Evolutionary conservation across 1,139 yeast genomes (phyloP).

Genomic region (Fermentozyma sake): DNA sequence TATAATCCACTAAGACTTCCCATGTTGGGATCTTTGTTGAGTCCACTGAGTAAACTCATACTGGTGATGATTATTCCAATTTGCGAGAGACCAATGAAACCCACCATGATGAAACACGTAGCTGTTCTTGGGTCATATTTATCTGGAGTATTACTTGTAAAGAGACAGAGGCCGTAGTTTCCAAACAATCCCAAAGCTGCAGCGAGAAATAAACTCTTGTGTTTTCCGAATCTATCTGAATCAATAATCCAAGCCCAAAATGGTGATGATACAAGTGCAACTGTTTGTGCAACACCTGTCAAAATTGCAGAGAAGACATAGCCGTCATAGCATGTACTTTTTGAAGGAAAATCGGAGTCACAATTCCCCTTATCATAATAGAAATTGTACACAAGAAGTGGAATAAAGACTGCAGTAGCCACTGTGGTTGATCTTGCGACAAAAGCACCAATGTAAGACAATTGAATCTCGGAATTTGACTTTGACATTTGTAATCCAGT

Average conservation of each 20-base stretch:
- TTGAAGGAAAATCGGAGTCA: constrained; percentile 21
- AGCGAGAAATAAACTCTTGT: constrained; percentile 21
- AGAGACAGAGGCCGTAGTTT: constrained; percentile 26
- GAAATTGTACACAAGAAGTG: constrained; percentile 57
- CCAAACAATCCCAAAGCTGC: constrained; percentile 32
- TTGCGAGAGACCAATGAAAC: constrained; percentile 40
- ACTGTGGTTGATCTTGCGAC: constrained; percentile 65
- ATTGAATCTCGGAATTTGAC: constrained; percentile 28
- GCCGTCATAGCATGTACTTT: constrained; percentile 55
- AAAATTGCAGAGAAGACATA: constrained; percentile 62
- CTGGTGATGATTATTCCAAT: constrained; percentile 56
- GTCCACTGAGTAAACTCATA: constrained; percentile 38
- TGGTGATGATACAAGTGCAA: constrained; percentile 57
- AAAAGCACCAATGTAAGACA: constrained; percentile 61
- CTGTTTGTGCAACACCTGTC: constrained; percentile 61
- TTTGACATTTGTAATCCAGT: constrained; percentile 41
- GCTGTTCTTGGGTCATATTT: constrained; percentile 33
- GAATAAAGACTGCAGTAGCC: constrained; percentile 57
- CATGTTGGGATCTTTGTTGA: constrained; percentile 27
- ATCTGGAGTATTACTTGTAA: constrained; percentile 10
- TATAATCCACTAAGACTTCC: constrained; percentile 71
- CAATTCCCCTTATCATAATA: constrained; percentile 49
- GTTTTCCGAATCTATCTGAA: constrained; percentile 33
- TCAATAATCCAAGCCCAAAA: constrained; percentile 58
- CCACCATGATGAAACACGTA: constrained; percentile 26